Base-by-base conservation (phyloP, 2,329 filamentous ascomycete genomes). In the Hypoxylon sp. region DNA sequence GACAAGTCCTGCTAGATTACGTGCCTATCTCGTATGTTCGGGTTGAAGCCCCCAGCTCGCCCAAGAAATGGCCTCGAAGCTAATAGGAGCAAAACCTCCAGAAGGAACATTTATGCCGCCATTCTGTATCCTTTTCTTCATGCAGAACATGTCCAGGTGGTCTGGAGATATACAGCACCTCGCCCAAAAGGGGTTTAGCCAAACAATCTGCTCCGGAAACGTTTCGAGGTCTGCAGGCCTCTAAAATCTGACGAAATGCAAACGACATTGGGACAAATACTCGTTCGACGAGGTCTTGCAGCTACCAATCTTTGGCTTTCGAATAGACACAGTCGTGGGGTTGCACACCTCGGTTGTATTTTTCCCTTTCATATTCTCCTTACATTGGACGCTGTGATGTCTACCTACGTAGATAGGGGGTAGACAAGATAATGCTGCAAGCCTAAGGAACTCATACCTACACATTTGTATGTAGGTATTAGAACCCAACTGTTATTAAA, bases 161-260 rank as follows among this genome's bases (percentile, higher is more conserved):
- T 24, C 43, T 40, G 13, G 23, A 31, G 41, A 41, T 57, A 51
- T 15, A 48, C 20, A 18, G 31, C 21, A 24, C n/a, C 15, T 31
- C 15, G 40, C 31, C 20, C n/a, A 31, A 59, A 50, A 20, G 24
- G 47, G 47, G 31, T 26, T 33, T 45, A 40, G 41, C 26, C 18
- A 37, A 43, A 21, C 38, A 7, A 40, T 37, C 42, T 42, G 48
- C 43, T 41, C 60, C 53, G 60, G 49, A 55, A 60, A 55, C 60
- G 56, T 48, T 57, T 60, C 20, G 29, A 57, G 24, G 11, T 15
- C 29, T 50, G 27, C 52, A 56, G 56, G 52, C 56, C 59, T 62
- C 48, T n/a, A n/a, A 56, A 47, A 42, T 56, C 53, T 23, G 45
- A 49, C 15, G 51, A 31, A 46, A 33, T 55, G 45, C 41, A 38